Evolutionary conservation across 1,284 basidiomycete species (phyloP).

Genomic region (Puccinia triticina): DNA sequence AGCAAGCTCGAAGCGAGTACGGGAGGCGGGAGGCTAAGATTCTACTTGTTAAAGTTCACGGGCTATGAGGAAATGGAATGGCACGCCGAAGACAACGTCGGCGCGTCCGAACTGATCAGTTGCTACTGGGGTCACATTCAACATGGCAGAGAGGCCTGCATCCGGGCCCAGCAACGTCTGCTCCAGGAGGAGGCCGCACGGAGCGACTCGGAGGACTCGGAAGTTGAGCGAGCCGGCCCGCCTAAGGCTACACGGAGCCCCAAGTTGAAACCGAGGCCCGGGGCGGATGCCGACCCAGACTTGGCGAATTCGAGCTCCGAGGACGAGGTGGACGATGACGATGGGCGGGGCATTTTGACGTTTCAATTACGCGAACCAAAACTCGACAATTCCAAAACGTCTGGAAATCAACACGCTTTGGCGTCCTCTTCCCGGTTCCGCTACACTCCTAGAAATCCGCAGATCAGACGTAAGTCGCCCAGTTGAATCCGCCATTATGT

Average conservation of each 20-base stretch:
- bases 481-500: background rate
- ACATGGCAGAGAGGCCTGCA: background rate
- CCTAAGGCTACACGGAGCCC: background rate
- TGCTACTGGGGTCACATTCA: slow-evolving; percentile 12
- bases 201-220: background rate
- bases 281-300: background rate
- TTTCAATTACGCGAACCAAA: background rate
- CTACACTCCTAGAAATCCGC: background rate
- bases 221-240: background rate
- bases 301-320: background rate
- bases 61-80: slow-evolving; percentile 4
- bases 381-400: too few relatives aligned
- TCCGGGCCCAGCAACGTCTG: slow-evolving; percentile 6
- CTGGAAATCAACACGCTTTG: too few relatives aligned
- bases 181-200: slow-evolving; percentile 5
- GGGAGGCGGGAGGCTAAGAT: background rate
- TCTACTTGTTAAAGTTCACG: slow-evolving; percentile 27
- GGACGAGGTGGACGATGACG: background rate
- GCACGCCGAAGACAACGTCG: slow-evolving; percentile 15
- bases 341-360: background rate
- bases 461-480: slow-evolving; percentile 2
- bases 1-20: background rate
- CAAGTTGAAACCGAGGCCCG: slow-evolving; percentile 4
- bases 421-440: background rate
- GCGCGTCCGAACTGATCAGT: slow-evolving; percentile 9